These are phyloP conservation scores for Ceratocystiopsis brevicomis DNA, from an alignment of 2,329 filamentous ascomycete genomes.

Conservation along the genomic window DNA sequence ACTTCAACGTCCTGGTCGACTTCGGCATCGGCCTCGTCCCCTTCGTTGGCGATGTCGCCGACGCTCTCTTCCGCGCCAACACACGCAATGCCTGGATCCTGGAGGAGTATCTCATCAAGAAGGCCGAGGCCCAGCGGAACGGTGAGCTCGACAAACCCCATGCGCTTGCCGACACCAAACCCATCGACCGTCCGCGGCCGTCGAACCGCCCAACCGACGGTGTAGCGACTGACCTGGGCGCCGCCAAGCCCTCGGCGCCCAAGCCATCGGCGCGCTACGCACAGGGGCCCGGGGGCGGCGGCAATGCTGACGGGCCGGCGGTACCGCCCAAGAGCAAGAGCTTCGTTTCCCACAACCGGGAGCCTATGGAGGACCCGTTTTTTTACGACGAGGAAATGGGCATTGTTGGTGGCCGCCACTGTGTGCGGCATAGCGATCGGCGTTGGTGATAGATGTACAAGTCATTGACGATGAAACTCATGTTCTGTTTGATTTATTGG, in stretches of 20 bases:
- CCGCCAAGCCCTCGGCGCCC: too few relatives aligned
- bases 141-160: not conserved
- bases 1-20: slow-evolving; percentile 59
- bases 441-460: too few relatives aligned
- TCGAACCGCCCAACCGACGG: too few relatives aligned
- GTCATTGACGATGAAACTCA: too few relatives aligned
- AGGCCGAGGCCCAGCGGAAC: slow-evolving; percentile 35
- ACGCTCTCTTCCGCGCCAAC: slow-evolving; percentile 57
- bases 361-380: not conserved
- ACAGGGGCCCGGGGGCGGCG: not conserved
- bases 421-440: too few relatives aligned
- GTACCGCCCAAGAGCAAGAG: not conserved
- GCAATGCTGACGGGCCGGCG: not conserved
- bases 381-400: not conserved
- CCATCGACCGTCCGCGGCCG: too few relatives aligned
- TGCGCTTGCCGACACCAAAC: too few relatives aligned
- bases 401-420: not conserved
- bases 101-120: slow-evolving; percentile 41
- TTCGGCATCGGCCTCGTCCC: slow-evolving; percentile 58
- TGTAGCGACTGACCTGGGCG: too few relatives aligned
- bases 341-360: not conserved
- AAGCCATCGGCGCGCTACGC: too few relatives aligned
- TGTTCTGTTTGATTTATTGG: too few relatives aligned
- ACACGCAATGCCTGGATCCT: slow-evolving; percentile 47
- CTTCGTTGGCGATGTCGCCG: slow-evolving; percentile 55